Evolutionary conservation across 352 stramenopile genomes (phyloP).

Genomic region (Thalassiosira mediterranea): DNA sequence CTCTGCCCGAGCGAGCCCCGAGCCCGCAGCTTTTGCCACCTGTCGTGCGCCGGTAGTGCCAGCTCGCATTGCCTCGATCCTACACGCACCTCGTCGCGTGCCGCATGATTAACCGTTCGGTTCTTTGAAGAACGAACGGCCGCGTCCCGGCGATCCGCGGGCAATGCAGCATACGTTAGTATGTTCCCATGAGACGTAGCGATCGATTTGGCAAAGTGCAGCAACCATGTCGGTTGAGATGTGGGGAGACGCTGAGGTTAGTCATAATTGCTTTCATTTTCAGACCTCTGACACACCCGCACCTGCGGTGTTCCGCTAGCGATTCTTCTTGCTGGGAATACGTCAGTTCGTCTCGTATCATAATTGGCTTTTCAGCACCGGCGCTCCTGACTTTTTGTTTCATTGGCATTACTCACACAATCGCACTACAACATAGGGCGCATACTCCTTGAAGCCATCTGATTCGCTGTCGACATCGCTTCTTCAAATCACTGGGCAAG

Average conservation of each 20-base stretch:
- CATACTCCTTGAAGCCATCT: slow-evolving; percentile 46
- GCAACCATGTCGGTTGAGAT: no score
- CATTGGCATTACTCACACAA: neutral
- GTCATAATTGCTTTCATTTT: neutral
- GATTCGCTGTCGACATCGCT: slow-evolving; percentile 64
- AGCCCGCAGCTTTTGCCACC: no score
- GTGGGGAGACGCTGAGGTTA: slow-evolving; percentile 15
- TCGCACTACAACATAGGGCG: slow-evolving; percentile 31
- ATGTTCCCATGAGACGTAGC: no score
- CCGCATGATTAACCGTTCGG: no score
- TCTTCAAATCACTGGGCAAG: slow-evolving; percentile 67
- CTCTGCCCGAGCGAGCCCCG: no score
- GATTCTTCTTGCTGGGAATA: neutral
- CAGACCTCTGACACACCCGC: neutral
- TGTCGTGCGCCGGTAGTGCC: no score
- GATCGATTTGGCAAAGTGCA: no score
- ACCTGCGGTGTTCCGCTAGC: neutral
- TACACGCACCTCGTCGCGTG: no score
- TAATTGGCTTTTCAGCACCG: neutral
- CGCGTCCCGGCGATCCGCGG: no score
- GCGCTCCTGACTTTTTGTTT: neutral
- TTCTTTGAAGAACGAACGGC: no score
- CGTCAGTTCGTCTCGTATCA: neutral
- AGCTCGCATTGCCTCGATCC: no score
- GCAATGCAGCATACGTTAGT: no score